Base-by-base conservation (phyloP, 768 basidiomycete species). In the Panaeolus papilionaceus region DNA sequence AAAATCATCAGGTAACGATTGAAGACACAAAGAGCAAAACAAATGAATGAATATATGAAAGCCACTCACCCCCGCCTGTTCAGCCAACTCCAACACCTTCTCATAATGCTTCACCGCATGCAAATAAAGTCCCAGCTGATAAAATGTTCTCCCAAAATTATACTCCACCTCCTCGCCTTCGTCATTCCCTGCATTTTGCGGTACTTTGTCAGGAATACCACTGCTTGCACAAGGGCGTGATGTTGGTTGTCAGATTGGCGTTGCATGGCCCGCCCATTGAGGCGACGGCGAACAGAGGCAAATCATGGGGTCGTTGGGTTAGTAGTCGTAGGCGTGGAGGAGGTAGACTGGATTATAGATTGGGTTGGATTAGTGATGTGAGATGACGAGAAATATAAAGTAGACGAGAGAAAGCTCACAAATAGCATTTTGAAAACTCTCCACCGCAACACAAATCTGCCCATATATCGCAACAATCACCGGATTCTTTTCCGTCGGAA, bases 121-220 rank as follows among this genome's bases (percentile, higher is more conserved):
- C 4, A 92, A 87, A 65, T 90, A 86, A 12, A 99, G 77, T 4
- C 94, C 93, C n/a, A 98, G 82, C 67, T 96, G 93, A 75, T 99
- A 97, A 75, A 98, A 99, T 1, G 89, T 88, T 58, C 97, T 84
- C 0, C 92, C 97, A 74, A 96, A 93, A 77, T 99, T 99, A 76
- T 87, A 98, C 67, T 99, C 95, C 4, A 97, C 90, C 77, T 99
- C 96, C 37, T 82, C 2, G 81, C 76, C 2, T 77, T 76, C 61
- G 81, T 80, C 1, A 71, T 78, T 47, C 82, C 14, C 91, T 23
- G 84, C 2, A 92, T 73, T n/a, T 83, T 81, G 16, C 95, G 87
- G 76, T 99, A 99, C 61, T 88, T 86, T 0, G 90, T 85, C 28
- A 98, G 77, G 77, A 96, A 98, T 23, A 23, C 23, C 23, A 23